Percentiles rank a stretch among this genome's conserved stretches.
Conservation (phyloP, 768 basidiomycete species). For the Hygrophorus pudorinus region DNA sequence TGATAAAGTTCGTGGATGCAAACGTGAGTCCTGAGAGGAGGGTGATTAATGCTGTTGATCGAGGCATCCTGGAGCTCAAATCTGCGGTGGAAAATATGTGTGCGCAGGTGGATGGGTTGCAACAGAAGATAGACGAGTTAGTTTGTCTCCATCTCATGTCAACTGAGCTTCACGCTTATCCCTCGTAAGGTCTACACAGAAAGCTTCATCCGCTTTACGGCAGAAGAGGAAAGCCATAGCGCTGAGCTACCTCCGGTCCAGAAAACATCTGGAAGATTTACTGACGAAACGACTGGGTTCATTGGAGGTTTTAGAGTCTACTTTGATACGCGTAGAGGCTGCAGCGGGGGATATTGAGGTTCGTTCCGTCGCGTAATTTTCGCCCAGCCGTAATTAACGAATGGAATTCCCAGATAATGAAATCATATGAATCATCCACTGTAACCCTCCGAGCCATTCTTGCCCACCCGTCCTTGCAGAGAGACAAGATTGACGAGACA, state of each 20-base stretch:
- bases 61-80: conserved; percentile 74
- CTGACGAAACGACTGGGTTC: conserved; percentile 67
- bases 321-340: conserved; percentile 73
- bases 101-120: conserved; percentile 57
- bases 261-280: conserved; percentile 73
- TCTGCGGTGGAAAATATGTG: conserved; percentile 58
- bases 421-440: conserved; percentile 76
- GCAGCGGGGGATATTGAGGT: conserved; percentile 89
- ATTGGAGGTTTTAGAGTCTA: conserved; percentile 63
- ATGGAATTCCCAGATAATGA: conserved; percentile 58
- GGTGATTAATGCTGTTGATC: conserved; percentile 68
- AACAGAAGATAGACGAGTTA: conserved; percentile 66
- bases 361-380: conserved; percentile 10
- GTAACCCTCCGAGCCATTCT: conserved; percentile 68
- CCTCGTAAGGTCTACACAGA: conserved; percentile 47
- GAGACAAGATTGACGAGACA: conserved; percentile 73
- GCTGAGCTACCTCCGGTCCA: conserved; percentile 65
- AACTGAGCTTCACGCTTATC: conserved; percentile 1
- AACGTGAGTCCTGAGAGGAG: conserved; percentile 23
- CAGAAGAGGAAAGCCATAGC: conserved; percentile 68
- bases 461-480: conserved; percentile 68
- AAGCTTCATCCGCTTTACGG: conserved; percentile 54
- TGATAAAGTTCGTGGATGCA: conserved; percentile 68
- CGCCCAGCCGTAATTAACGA: not conserved
- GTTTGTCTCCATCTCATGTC: conserved; percentile 12